Percentiles rank a stretch among this genome's conserved stretches.
These are phyloP conservation scores for Funneliformis caledonium DNA, from an alignment of 371 early-diverging fungal species.

Conservation along the genomic window DNA sequence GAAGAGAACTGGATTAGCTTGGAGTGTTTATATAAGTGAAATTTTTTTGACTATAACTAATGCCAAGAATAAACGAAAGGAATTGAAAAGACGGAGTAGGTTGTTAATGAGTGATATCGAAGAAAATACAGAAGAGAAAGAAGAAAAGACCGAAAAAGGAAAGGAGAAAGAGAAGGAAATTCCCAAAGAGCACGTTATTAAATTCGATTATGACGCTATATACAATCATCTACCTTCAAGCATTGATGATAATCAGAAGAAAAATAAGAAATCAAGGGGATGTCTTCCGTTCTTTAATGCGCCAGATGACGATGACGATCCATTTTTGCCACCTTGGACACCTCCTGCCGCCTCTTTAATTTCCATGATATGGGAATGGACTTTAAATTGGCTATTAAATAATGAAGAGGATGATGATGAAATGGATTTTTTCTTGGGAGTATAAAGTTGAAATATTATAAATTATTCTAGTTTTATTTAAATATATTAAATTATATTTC, in stretches of 20 bases:
- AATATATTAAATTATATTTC: no score
- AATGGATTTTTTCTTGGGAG: background rate
- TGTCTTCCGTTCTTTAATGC: background rate
- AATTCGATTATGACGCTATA: background rate
- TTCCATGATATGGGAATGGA: constrained; percentile 22
- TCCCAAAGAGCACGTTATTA: background rate
- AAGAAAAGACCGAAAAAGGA: no score
- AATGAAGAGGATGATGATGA: background rate
- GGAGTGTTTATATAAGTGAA: constrained; percentile 34
- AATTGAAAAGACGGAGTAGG: background rate
- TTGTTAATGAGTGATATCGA: background rate
- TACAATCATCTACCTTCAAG: background rate
- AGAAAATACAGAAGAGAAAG: background rate
- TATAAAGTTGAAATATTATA: background rate
- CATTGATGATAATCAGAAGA: background rate
- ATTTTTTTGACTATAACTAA: constrained; percentile 20
- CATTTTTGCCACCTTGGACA: background rate
- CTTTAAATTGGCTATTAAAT: constrained; percentile 14
- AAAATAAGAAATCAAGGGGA: background rate
- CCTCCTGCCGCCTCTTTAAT: constrained; percentile 17
- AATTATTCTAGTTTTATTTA: no score
- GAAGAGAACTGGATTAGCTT: constrained; percentile 13
- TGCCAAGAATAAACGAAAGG: background rate
- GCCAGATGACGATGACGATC: background rate
- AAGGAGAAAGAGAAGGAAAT: no score